These are phyloP conservation scores for Insectozyma bohioensis DNA, from an alignment of 1,139 yeast genomes.

Conservation along the genomic window DNA sequence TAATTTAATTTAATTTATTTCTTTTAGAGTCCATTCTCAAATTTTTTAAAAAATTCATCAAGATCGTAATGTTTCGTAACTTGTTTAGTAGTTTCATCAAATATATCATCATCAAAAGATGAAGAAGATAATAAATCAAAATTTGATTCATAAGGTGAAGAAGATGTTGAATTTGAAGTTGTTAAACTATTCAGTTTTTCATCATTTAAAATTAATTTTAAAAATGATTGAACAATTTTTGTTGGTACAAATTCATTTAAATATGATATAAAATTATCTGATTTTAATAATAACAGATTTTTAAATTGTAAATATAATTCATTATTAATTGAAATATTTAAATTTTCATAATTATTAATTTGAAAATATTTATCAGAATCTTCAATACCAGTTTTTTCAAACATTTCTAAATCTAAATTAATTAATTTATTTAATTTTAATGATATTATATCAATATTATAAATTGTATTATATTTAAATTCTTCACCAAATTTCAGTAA, in stretches of 20 bases:
- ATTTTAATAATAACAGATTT: no score
- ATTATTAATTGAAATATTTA: no score
- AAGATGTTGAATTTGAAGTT: conserved; percentile 15
- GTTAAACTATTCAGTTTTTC: no score
- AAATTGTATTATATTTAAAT: conserved; percentile 17
- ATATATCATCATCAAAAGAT: conserved; percentile 15
- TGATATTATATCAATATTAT: conserved; percentile 16
- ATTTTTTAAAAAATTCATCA: conserved; percentile 11
- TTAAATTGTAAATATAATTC: no score
- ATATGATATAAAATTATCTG: no score
- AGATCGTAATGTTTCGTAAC: neutral
- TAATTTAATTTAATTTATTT: no score
- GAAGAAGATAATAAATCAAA: conserved; percentile 14
- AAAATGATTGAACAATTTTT: no score
- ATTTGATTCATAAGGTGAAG: conserved; percentile 18
- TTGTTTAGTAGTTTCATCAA: conserved; percentile 8
- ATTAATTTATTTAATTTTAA: conserved; percentile 15
- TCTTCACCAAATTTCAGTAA: conserved; percentile 13
- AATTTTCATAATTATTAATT: no score
- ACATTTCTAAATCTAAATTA: conserved; percentile 7
- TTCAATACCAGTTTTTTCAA: neutral
- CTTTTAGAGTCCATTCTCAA: conserved; percentile 26
- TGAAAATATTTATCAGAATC: neutral
- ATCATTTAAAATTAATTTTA: no score
- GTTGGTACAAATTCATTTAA: no score